A percentile compares a stretch with the other conserved stretches of the same genome.
phyloP scores from a whole-genome alignment of 2,329 filamentous ascomycete genomes.

The Beauveria sp. region DNA sequence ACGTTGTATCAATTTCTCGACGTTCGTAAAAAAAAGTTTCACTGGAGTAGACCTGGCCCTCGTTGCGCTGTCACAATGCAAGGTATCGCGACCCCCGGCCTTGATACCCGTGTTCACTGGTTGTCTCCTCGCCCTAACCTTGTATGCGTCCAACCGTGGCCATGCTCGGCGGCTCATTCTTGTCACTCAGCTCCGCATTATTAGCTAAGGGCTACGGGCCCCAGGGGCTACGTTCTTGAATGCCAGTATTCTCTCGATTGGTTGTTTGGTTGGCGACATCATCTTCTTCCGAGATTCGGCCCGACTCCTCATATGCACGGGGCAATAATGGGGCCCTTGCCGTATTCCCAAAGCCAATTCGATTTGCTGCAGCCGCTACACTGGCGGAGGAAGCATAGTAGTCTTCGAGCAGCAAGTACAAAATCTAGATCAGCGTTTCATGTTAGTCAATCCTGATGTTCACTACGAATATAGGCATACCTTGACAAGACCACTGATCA shows the following conservation, averaged over 20 bases:
- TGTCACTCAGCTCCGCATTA: neutral
- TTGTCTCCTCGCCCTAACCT: no score
- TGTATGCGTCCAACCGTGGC: neutral
- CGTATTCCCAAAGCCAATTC: neutral
- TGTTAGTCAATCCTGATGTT: neutral
- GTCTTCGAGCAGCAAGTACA: neutral
- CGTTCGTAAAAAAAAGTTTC: no score
- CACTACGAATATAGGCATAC: slow-evolving; percentile 16
- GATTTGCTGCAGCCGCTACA: neutral
- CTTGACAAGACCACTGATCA: slow-evolving; percentile 43
- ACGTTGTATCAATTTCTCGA: no score
- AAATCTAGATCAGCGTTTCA: neutral
- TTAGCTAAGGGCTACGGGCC: no score
- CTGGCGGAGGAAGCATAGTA: neutral
- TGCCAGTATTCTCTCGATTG: neutral
- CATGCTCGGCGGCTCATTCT: neutral
- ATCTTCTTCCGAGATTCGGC: neutral
- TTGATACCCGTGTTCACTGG: no score
- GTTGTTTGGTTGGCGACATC: neutral
- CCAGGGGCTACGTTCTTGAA: neutral
- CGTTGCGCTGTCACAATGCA: no score
- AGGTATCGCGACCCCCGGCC: no score
- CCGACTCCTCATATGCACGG: neutral
- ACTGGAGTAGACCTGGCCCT: no score
- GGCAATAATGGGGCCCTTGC: neutral